These are phyloP conservation scores for Cyberlindnera sargentensis DNA, from an alignment of 805 yeast genomes.

Conservation along the genomic window DNA sequence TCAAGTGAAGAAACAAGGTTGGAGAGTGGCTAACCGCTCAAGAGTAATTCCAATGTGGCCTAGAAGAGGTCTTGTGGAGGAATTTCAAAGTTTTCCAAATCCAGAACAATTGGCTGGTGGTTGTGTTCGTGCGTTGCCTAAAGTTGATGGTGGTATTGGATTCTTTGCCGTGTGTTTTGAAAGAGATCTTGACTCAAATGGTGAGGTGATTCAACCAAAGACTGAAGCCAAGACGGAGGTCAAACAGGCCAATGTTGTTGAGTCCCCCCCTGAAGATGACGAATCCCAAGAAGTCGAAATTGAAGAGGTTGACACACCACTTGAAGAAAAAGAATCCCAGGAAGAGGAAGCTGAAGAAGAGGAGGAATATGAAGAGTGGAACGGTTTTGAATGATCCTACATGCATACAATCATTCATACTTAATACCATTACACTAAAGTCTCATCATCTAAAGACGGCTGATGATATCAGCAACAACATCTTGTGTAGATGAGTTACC, in stretches of 20 bases:
- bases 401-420: background rate
- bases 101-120: slow-evolving; percentile 67
- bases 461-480: slow-evolving; percentile 76
- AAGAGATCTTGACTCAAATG: slow-evolving; percentile 24
- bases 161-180: slow-evolving; percentile 94
- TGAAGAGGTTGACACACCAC: slow-evolving; percentile 3
- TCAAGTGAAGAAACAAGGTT: slow-evolving; percentile 58
- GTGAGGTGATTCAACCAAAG: background rate
- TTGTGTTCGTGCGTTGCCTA: slow-evolving; percentile 80
- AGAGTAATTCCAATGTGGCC: slow-evolving; percentile 81
- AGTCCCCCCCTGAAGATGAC: background rate
- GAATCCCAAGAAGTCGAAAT: background rate
- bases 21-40: slow-evolving; percentile 55
- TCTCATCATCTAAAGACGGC: slow-evolving; percentile 16
- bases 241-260: background rate
- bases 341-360: slow-evolving; percentile 2
- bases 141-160: slow-evolving; percentile 96
- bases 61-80: slow-evolving; percentile 71
- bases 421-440: background rate
- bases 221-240: background rate
- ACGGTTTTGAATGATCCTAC: slow-evolving; percentile 24
- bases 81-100: slow-evolving; percentile 44
- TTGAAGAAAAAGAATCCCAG: slow-evolving; percentile 4
- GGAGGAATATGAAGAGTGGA: slow-evolving; percentile 28
- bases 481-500: slow-evolving; percentile 83